A percentile compares a stretch with the other conserved stretches of the same genome.
phyloP scores from a whole-genome alignment of 108 stramenopile species.

The Cyclotella cryptica region DNA sequence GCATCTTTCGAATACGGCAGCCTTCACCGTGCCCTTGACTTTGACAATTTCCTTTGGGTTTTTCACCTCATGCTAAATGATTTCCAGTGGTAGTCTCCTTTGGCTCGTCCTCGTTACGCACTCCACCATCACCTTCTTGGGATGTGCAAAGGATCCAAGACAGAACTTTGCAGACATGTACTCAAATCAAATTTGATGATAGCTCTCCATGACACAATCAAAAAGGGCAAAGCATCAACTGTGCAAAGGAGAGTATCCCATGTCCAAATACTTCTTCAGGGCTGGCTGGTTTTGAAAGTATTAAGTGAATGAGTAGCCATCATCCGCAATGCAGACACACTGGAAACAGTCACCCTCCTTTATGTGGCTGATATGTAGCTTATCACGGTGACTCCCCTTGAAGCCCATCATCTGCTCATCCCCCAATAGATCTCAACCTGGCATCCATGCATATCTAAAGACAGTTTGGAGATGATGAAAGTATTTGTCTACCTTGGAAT shows the following conservation, averaged over 20 bases:
- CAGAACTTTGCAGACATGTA: slow-evolving; percentile 64
- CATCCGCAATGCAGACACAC: slow-evolving; percentile 38
- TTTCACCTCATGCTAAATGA: too few species aligned
- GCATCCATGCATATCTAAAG: background rate
- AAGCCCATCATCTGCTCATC: too few species aligned
- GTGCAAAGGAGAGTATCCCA: slow-evolving; percentile 66
- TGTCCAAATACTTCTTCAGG: slow-evolving; percentile 48
- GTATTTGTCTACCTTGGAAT: too few species aligned
- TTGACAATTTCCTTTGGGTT: too few species aligned
- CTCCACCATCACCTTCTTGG: slow-evolving; percentile 44
- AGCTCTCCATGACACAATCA: slow-evolving; percentile 2
- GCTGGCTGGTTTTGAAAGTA: slow-evolving; percentile 39
- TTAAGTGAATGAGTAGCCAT: slow-evolving; percentile 44
- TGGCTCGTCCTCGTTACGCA: slow-evolving; percentile 11
- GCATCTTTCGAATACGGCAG: slow-evolving; percentile 9
- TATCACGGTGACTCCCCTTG: too few species aligned
- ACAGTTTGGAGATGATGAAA: too few species aligned
- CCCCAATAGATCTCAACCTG: background rate
- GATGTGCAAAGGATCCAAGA: too few species aligned
- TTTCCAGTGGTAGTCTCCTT: background rate
- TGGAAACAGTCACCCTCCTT: slow-evolving; percentile 55
- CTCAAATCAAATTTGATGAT: slow-evolving; percentile 43
- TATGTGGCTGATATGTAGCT: background rate
- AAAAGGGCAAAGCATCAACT: slow-evolving; percentile 62
- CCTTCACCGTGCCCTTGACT: too few species aligned